phyloP scores from a whole-genome alignment of 1,284 basidiomycete genomes.

The Rhizopogon parksii region DNA sequence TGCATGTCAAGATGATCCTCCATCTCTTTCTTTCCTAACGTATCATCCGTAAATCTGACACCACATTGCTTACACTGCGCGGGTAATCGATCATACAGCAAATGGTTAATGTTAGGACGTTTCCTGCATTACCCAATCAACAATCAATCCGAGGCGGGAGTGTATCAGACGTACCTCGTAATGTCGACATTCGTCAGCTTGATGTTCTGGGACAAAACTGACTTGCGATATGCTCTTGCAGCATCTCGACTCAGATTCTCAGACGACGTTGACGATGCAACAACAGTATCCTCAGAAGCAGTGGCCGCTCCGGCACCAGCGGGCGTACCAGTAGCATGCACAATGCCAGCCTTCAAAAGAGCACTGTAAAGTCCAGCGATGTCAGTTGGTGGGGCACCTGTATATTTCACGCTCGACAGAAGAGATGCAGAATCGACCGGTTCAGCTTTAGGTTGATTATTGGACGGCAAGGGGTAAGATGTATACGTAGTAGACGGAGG shows the following conservation, averaged over 20 bases:
- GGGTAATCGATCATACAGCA: conserved; percentile 72
- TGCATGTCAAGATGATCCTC: conserved; percentile 96
- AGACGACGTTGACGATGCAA: conserved; percentile 28
- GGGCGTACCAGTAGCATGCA: conserved; percentile 49
- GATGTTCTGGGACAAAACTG: conserved; percentile 64
- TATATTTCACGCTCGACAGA: conserved; percentile 17
- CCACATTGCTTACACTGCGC: conserved; percentile 94
- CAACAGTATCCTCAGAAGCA: conserved; percentile 36
- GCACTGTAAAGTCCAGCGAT: conserved; percentile 59
- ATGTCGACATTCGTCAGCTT: conserved; percentile 69
- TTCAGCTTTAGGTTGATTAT: conserved; percentile 23
- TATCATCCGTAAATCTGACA: conserved; percentile 73
- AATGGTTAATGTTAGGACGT: conserved; percentile 51
- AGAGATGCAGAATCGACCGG: conserved; percentile 24
- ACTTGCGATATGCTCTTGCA: conserved; percentile 63
- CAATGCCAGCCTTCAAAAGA: conserved; percentile 69
- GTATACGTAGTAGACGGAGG: conserved; percentile 14
- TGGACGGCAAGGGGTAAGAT: conserved; percentile 19
- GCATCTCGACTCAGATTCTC: conserved; percentile 43
- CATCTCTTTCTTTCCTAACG: conserved; percentile 68
- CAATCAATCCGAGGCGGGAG: conserved; percentile 8
- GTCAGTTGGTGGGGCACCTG: conserved; percentile 29
- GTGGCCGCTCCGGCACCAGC: conserved; percentile 39
- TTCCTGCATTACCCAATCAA: conserved; percentile 37
- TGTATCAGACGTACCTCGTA: conserved; percentile 46